Base-by-base conservation (phyloP, 768 basidiomycete species). In the Mycena galericulata region DNA sequence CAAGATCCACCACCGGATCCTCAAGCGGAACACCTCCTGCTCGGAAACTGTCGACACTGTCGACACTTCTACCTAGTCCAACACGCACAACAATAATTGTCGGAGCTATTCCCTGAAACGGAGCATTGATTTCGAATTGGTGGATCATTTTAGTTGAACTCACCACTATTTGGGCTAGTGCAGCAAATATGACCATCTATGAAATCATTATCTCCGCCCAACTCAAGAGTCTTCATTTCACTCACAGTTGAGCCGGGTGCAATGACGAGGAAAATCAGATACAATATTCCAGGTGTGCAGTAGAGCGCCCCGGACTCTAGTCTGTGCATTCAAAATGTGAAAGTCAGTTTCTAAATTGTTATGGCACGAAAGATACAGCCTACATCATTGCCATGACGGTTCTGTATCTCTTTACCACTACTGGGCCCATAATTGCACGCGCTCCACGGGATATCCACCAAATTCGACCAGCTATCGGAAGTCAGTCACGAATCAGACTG, bases 391-490 rank as follows among this genome's bases (percentile, higher is more conserved):
- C 75, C 27, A 75, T 62, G 22, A 75, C 75, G 27, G 72, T 74
- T 40, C 73, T 70, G 66, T 76, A 78, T 38, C 74, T 70, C 51
- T 70, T 69, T 5, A 68, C 68, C 57, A 72, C 72, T 4, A 58
- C 29, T 6, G 62, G 58, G 0, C 77, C 78, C 70, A 77, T 66
- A 14, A 76, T 69, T 20, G 32, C 62, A 14, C 72, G 72, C 7
- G 77, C 74, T 49, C 76, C 69, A 46, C 73, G 75, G 4, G 78
- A 75, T 36, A 79, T 76, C 75, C 75, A 79, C 63, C 76, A 67
- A 54, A 80, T 78, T 9, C 75, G 73, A 12, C 77, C 75, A n/a
- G 78, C 79, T 79, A 36, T 4, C 24, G 11, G 26, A 24, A 54
- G 36, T 64, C 18, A 67, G 27, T 4, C 24, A 11, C n/a, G n/a